These are phyloP conservation scores for Pugionium cornutum DNA, from an alignment of 345 rosid genomes.

Conservation along the genomic window DNA sequence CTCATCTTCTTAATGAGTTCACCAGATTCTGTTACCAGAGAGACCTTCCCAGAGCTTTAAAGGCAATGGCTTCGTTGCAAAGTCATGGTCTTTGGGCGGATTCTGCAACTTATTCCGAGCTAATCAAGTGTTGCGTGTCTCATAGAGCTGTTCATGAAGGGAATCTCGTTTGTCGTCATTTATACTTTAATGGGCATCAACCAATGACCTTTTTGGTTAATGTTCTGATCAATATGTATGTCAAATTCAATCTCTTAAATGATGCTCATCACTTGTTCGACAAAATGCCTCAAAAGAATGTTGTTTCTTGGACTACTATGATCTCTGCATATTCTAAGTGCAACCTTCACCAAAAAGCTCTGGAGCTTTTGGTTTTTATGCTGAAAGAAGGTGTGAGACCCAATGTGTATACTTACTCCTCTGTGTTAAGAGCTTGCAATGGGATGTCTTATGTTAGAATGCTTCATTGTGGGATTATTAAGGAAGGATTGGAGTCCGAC, in stretches of 20 bases:
- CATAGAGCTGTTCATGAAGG: conserved; percentile 53
- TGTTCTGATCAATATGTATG: conserved; percentile 54
- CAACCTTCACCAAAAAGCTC: conserved; percentile 35
- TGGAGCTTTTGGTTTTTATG: conserved; percentile 52
- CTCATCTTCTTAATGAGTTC: conserved; percentile 49
- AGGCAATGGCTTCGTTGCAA: conserved; percentile 54
- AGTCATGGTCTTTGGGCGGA: conserved; percentile 56
- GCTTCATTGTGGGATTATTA: conserved; percentile 56
- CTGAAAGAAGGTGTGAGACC: conserved; percentile 58
- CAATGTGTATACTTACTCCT: conserved; percentile 64
- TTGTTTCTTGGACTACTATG: conserved; percentile 74
- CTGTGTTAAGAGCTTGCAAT: conserved; percentile 59
- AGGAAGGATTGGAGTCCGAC: conserved; percentile 64
- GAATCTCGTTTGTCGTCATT: conserved; percentile 50
- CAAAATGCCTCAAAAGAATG: conserved; percentile 42
- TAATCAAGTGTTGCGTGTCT: conserved; percentile 59
- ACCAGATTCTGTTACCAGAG: conserved; percentile 51
- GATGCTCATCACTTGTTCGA: conserved; percentile 47
- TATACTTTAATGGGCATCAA: conserved; percentile 46
- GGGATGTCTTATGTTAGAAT: conserved; percentile 47
- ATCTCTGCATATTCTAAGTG: conserved; percentile 57
- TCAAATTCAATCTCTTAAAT: conserved; percentile 48
- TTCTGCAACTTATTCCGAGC: conserved; percentile 50
- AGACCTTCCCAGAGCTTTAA: conserved; percentile 60
- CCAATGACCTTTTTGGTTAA: conserved; percentile 57